Evolutionary conservation across 495 filamentous ascomycete species (phyloP), one percentile per base, ranked within the genome.

Genomic region (Aspergillus hancockii): DNA sequence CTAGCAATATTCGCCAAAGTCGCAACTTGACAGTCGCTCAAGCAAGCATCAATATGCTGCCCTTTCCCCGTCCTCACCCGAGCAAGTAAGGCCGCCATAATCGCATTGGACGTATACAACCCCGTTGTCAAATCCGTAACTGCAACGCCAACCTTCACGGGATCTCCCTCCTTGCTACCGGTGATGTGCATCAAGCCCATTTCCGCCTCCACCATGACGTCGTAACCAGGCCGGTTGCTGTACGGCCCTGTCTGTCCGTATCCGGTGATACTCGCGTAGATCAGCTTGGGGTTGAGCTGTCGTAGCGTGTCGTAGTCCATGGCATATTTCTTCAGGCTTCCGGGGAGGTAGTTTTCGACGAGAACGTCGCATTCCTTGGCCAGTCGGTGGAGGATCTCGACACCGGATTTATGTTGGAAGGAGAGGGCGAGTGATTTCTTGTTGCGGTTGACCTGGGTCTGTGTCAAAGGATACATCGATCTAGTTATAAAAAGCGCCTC

Each of bases 181-280:
- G 94, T 98, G 55, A 98, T 98, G 70, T 98, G 95, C 94, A 98
- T 98, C 55, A 98, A 68, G 6, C 94, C 94, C 79, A 98, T 91
- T 72, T 98, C 94, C 43, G 93, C 95, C 74, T 98, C 94, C 0
- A 98, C 95, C 92, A 98, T 98, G 57, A 98, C 95, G 73, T 98
- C 94, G 77, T 98, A 98, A 12, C 94, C 94, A 9, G 94, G 92
- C 8, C 95, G 83, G 49, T 86, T 84, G 18, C 88, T 87, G 71
- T 96, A 97, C 0, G 95, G 95, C 0, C 94, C 94, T 2, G 90
- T 96, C 71, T 98, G 94, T 4, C 94, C 94, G 64, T 91, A 91
- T 21, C 86, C 86, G 2, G 86, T 89, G 59, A 89, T 88, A 68
- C 83, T 87, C 21, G 86, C 85, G 59, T 89, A 89, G 59, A 88